Conservation (phyloP, 441 rosid species). For the Erodium moschatum region DNA sequence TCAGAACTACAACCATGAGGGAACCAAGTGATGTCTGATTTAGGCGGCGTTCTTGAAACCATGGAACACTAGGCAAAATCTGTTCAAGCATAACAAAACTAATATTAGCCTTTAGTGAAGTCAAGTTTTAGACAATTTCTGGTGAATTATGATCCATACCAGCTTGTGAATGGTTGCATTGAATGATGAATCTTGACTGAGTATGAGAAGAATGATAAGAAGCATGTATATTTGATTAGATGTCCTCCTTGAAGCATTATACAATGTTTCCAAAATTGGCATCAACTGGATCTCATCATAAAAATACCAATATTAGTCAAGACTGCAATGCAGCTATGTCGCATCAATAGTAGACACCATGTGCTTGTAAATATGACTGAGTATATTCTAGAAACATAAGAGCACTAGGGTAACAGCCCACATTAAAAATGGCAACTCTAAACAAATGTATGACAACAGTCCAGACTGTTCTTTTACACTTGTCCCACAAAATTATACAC, state of each 20-base stretch:
- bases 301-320: conserved; percentile 18
- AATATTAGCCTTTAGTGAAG: conserved; percentile 14
- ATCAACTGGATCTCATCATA: conserved; percentile 50
- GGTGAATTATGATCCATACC: conserved; percentile 34
- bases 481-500: not conserved
- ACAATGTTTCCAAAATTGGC: conserved; percentile 88
- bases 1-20: conserved; percentile 76
- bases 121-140: conserved; percentile 12
- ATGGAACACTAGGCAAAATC: conserved; percentile 86
- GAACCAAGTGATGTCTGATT: conserved; percentile 97
- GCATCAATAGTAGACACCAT: conserved; percentile 12
- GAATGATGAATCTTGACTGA: conserved; percentile 95
- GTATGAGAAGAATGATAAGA: conserved; percentile 91
- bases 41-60: conserved; percentile 95
- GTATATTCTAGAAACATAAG: not conserved
- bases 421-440: not conserved
- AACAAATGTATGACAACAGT: not conserved
- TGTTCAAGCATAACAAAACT: conserved; percentile 26
- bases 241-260: conserved; percentile 78
- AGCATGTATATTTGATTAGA: conserved; percentile 96
- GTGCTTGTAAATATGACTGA: conserved; percentile 13
- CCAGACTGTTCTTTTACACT: not conserved
- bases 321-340: conserved; percentile 4
- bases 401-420: not conserved
- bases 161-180: conserved; percentile 90